phyloP scores from a whole-genome alignment of 1,284 basidiomycete genomes.

The Cryptococcus sp. region DNA sequence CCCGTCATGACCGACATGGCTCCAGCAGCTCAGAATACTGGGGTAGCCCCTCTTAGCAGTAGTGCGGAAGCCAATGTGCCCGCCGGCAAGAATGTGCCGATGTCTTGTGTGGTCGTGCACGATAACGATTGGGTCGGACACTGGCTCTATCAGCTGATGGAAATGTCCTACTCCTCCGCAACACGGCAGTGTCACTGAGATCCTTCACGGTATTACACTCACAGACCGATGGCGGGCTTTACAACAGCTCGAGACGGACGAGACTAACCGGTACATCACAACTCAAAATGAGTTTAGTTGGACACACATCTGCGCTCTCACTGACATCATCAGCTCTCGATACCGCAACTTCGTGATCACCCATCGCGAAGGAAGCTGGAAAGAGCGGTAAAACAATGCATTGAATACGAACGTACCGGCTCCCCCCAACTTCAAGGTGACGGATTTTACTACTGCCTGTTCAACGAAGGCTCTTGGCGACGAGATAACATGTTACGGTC shows the following conservation, averaged over 20 bases:
- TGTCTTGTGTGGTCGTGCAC: neutral
- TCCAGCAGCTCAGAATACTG: no score
- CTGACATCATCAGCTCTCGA: slow-evolving; percentile 12
- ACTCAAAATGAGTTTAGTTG: slow-evolving; percentile 21
- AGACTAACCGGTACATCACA: slow-evolving; percentile 10
- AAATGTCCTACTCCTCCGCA: slow-evolving; percentile 15
- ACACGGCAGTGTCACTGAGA: slow-evolving; percentile 12
- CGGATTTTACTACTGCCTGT: slow-evolving; percentile 25
- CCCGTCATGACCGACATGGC: no score
- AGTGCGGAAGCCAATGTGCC: no score
- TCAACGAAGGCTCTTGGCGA: slow-evolving; percentile 20
- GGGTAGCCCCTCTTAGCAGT: no score
- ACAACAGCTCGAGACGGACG: slow-evolving; percentile 15
- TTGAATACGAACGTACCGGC: slow-evolving; percentile 17
- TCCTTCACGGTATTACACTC: slow-evolving; percentile 12
- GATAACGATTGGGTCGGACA: neutral
- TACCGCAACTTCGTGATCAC: slow-evolving; percentile 14
- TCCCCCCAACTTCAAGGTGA: slow-evolving; percentile 18
- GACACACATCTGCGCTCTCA: neutral
- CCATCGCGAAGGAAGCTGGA: slow-evolving; percentile 15
- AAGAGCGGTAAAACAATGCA: slow-evolving; percentile 14
- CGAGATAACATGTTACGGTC: slow-evolving; percentile 23
- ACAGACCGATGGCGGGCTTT: slow-evolving; percentile 18
- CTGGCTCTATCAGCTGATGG: neutral
- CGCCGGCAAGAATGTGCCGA: neutral